Evolutionary conservation across 768 basidiomycete species (phyloP), one percentile per base, ranked within the genome.

Genomic region (Tulasnella sp.): DNA sequence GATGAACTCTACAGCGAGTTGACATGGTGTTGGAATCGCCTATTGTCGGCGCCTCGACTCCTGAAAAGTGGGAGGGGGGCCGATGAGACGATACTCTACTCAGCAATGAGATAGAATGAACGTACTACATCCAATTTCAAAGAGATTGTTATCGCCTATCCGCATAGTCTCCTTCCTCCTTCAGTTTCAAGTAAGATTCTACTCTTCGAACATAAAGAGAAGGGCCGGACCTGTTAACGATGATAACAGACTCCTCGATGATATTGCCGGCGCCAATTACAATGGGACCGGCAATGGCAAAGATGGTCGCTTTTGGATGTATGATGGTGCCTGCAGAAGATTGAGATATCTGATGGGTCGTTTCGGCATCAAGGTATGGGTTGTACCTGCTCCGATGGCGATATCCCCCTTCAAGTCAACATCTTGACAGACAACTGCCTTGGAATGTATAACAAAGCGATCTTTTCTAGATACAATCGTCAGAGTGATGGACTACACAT

Each of bases 391-490:
- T 26, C 92, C 93, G 60, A 99, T 86, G 19, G 92, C 94, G 56
- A 95, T 88, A 67, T 93, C 87, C 52, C 96, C 95, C 69, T 90
- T 89, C 65, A 98, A 77, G 63, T 97, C 93, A 29, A 90, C 88
- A 74, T 96, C 93, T 68, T 91, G 87, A 69, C 89, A 91, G 27
- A 97, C 86, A 50, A 95, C 79, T 4, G 91, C 87, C 68, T 84
- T 90, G 2, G 92, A 88, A 65, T 95, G 90, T 47, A 96, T 89
- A 4, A 85, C 86, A 67, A 88, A 85, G 69, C 87, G 88, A 75
- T 92, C 87, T 65, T 86, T 86, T 71, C 89, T 92, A n/a, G n/a
- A n/a, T n/a, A n/a, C n/a, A n/a, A n/a, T n/a, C n/a, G n/a, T n/a
- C n/a, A n/a, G n/a, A n/a, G n/a, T n/a, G n/a, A n/a, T n/a, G n/a